phyloP scores from a whole-genome alignment of 148 eudicot species.

The Bassia scoparia region DNA sequence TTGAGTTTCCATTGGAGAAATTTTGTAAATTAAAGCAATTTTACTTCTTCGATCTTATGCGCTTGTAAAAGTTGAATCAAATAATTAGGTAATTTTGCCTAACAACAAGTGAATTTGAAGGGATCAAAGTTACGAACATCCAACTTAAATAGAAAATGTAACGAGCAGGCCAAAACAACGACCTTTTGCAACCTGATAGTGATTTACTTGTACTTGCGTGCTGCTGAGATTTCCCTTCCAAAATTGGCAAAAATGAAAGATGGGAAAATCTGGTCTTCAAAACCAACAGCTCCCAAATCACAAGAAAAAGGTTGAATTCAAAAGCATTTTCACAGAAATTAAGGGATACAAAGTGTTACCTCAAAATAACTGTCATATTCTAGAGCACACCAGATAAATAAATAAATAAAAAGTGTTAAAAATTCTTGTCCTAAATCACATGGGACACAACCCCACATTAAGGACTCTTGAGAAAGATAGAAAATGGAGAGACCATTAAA shows the following conservation, averaged over 20 bases:
- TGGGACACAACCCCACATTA: conserved; percentile 17
- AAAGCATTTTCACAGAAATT: too few relatives aligned
- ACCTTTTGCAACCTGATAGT: background rate
- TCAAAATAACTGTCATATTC: conserved; percentile 3
- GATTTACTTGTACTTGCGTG: background rate
- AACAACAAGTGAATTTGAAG: too few relatives aligned
- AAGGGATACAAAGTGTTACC: background rate
- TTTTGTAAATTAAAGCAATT: too few relatives aligned
- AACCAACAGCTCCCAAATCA: background rate
- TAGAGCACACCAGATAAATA: background rate
- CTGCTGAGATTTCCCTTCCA: background rate
- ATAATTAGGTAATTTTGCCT: too few relatives aligned
- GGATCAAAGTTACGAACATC: too few relatives aligned
- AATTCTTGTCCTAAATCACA: conserved; percentile 21
- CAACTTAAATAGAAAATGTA: too few relatives aligned
- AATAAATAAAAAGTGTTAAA: conserved; percentile 1
- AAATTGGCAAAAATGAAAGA: conserved; percentile 1
- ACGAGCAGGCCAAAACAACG: background rate
- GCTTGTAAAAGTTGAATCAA: too few relatives aligned
- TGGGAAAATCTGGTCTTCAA: background rate
- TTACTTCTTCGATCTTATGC: too few relatives aligned
- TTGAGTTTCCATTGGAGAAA: too few relatives aligned
- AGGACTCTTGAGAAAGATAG: background rate
- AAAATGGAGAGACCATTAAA: conserved; percentile 14
- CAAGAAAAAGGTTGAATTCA: too few relatives aligned